A percentile compares a stretch with the other conserved stretches of the same genome.
phyloP scores from a whole-genome alignment of 352 stramenopile species.

The Phytophthora lateralis region DNA sequence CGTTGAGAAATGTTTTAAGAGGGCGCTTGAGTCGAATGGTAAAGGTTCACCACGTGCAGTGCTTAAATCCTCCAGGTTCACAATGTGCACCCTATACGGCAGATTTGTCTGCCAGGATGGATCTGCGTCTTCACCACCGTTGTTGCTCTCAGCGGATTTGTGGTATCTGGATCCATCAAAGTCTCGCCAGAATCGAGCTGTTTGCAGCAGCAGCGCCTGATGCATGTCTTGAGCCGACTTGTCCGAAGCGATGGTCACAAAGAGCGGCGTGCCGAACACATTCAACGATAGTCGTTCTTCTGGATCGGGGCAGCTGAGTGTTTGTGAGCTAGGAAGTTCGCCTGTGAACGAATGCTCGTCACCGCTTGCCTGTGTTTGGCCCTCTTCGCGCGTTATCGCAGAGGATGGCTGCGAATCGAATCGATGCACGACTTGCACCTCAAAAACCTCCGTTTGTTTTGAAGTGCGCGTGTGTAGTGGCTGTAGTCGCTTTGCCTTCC shows the following conservation, averaged over 20 bases:
- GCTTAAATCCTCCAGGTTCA: slow-evolving; percentile 66
- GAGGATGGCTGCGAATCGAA: slow-evolving; percentile 20
- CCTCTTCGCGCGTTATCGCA: slow-evolving; percentile 1
- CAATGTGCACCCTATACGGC: slow-evolving; percentile 60
- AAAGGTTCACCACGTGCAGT: slow-evolving; percentile 42
- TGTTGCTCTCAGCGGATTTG: neutral
- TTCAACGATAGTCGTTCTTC: slow-evolving; percentile 35
- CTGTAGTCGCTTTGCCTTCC: slow-evolving; percentile 54
- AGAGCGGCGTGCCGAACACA: slow-evolving; percentile 71
- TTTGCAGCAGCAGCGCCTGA: slow-evolving; percentile 66
- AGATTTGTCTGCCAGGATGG: slow-evolving; percentile 14
- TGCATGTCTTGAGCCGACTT: slow-evolving; percentile 70
- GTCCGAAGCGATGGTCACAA: slow-evolving; percentile 78
- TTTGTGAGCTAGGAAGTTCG: slow-evolving; percentile 27
- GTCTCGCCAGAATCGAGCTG: slow-evolving; percentile 53
- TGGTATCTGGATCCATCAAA: slow-evolving; percentile 9
- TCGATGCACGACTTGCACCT: slow-evolving; percentile 80
- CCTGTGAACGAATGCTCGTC: slow-evolving; percentile 19
- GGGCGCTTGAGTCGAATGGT: slow-evolving; percentile 50
- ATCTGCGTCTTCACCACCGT: slow-evolving; percentile 1
- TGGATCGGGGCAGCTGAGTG: slow-evolving; percentile 9
- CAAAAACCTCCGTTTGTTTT: slow-evolving; percentile 64
- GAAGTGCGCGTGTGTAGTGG: slow-evolving; percentile 49
- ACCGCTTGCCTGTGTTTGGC: slow-evolving; percentile 30
- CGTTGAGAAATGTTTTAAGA: slow-evolving; percentile 78